phyloP scores from a whole-genome alignment of 2,329 filamentous ascomycete species.

The Thielaviopsis euricoi region DNA sequence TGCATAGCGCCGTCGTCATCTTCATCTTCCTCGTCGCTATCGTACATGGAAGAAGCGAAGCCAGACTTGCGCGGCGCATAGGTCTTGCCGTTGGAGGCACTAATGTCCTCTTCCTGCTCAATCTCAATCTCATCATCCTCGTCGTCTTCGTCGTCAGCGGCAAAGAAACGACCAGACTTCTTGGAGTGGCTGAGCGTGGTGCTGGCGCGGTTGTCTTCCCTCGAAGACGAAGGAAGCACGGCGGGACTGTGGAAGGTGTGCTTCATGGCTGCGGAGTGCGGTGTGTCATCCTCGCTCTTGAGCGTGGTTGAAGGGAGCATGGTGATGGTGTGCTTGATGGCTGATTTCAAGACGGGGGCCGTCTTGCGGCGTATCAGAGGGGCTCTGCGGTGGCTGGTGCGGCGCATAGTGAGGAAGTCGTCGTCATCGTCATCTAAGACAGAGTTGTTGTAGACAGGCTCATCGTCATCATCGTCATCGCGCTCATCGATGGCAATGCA shows the following conservation, averaged over 20 bases:
- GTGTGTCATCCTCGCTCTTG: slow-evolving; percentile 66
- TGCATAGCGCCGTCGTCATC: slow-evolving; percentile 13
- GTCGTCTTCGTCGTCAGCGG: slow-evolving; percentile 42
- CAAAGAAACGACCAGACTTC: slow-evolving; percentile 45
- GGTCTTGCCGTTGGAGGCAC: not conserved
- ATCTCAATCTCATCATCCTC: slow-evolving; percentile 32
- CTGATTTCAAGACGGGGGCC: slow-evolving; percentile 18
- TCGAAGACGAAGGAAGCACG: slow-evolving; percentile 56
- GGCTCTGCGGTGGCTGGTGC: slow-evolving; percentile 37
- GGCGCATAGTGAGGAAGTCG: slow-evolving; percentile 62
- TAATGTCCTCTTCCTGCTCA: slow-evolving; percentile 9
- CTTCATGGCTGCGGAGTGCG: slow-evolving; percentile 49
- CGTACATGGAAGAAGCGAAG: not conserved
- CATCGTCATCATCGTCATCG: slow-evolving; percentile 48
- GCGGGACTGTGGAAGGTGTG: slow-evolving; percentile 37
- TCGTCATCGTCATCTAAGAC: slow-evolving; percentile 46
- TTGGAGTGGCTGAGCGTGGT: slow-evolving; percentile 30
- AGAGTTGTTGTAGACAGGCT: not conserved
- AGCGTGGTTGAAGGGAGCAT: slow-evolving; percentile 76
- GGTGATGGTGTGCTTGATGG: slow-evolving; percentile 70
- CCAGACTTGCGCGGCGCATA: not conserved
- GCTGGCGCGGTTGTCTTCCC: slow-evolving; percentile 58
- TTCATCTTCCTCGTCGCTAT: slow-evolving; percentile 16
- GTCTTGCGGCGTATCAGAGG: slow-evolving; percentile 32
- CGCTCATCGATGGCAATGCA: slow-evolving; percentile 87